Evolutionary conservation across 768 basidiomycete genomes (phyloP), one percentile per base, ranked within the genome.

Genomic region (Megacollybia marginata): DNA sequence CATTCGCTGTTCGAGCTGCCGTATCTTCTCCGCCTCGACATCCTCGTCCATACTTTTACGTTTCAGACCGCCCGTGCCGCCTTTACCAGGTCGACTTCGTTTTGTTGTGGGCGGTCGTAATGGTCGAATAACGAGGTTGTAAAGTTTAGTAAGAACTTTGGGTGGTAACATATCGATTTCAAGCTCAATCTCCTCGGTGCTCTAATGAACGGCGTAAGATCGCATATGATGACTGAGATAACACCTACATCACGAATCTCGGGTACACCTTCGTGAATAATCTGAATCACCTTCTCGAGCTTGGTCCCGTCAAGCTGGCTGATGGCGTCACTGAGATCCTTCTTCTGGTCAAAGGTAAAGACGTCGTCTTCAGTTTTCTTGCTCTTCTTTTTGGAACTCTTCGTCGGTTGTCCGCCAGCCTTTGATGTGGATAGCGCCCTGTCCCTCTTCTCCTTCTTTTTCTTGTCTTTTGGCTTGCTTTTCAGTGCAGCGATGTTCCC

Each of bases 11-110:
- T 99, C 95, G 40, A 99, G 76, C 64, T 82, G 76, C 46, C 87
- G 80, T 61, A 99, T 99, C 73, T 94, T 92, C 72, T 92, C 92
- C 8, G 90, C 87, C 69, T 99, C 95, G 33, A 86, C 87, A 55
- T 92, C 89, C 70, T 98, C 93, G 62, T 97, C 92, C 89, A 97
- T 94, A 62, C 87, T 90, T 76, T 93, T 92, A 51, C 92, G 83
- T 65, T 93, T 92, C 44, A 92, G 71, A 9, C 93, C 92, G 40
- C 92, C 93, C 4, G 91, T 93, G 1, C 88, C 88, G 32, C 88
- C 88, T 62, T 91, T 89, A 53, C 85, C 83, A 18, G 72, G 64
- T 38, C 82, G 74, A 57, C 69, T 81, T 44, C 87, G 80, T 52
- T 82, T 81, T 16, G 77, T 78, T 38, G 82, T 75, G 9, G 83